Conservation (phyloP, 2,329 filamentous ascomycete genomes). For the Penicillium crustosum region DNA sequence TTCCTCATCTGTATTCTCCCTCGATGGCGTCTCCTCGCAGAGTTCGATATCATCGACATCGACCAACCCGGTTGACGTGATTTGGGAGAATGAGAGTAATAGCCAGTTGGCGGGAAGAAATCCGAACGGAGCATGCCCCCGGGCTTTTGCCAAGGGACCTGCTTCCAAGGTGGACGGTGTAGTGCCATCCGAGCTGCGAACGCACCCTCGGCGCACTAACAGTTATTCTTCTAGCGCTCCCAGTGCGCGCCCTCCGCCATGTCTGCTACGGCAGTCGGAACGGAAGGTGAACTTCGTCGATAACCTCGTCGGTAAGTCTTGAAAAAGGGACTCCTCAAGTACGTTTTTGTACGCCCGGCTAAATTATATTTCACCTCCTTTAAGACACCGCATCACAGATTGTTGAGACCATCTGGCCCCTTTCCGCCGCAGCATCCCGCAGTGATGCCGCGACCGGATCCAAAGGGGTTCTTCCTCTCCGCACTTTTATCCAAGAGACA, state of each 20-base stretch:
- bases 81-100: slow-evolving; percentile 45
- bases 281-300: slow-evolving; percentile 95
- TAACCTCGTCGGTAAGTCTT: slow-evolving; percentile 88
- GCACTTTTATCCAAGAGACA: slow-evolving; percentile 97
- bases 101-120: slow-evolving; percentile 26
- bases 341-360: slow-evolving; percentile 25
- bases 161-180: slow-evolving; percentile 34
- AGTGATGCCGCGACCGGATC: slow-evolving; percentile 63
- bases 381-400: slow-evolving; percentile 96
- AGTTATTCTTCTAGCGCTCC: slow-evolving; percentile 49
- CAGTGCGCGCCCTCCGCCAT: slow-evolving; percentile 65
- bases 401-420: slow-evolving; percentile 94
- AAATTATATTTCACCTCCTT: slow-evolving; percentile 16
- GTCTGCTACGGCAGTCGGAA: slow-evolving; percentile 81
- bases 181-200: slow-evolving; percentile 44
- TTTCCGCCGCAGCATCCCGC: slow-evolving; percentile 76
- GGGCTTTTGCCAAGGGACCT: slow-evolving; percentile 29
- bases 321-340: slow-evolving; percentile 36
- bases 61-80: slow-evolving; percentile 58
- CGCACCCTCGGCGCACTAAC: slow-evolving; percentile 55
- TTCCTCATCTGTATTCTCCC: slow-evolving; percentile 74
- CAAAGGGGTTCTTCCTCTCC: slow-evolving; percentile 80
- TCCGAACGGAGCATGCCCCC: slow-evolving; percentile 26
- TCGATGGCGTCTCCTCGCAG: slow-evolving; percentile 60
- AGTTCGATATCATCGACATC: slow-evolving; percentile 69